Conservation (phyloP, 208 protist genomes). For the Plasmodiophora brassicae region DNA sequence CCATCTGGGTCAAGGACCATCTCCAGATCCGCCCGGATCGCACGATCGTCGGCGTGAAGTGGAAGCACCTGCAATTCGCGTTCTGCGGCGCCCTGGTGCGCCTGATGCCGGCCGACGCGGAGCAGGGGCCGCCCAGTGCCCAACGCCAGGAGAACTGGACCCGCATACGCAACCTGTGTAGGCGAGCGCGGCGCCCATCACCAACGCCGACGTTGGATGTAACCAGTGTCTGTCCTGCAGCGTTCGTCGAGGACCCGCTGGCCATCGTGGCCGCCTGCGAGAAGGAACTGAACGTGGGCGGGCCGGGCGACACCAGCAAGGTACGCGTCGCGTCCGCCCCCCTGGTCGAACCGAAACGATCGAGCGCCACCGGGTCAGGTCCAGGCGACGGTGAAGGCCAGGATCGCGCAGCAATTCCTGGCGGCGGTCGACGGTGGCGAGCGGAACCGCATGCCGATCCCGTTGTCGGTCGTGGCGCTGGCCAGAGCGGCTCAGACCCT, state of each 20-base stretch:
- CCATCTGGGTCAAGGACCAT: background rate
- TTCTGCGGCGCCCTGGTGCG: background rate
- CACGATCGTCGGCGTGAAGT: background rate
- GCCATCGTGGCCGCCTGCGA: background rate
- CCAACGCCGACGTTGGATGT: too few relatives aligned
- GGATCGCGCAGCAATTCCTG: background rate
- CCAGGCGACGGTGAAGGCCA: background rate
- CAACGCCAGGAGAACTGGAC: background rate
- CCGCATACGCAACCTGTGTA: background rate
- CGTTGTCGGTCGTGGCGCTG: background rate
- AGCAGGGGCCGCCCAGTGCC: background rate
- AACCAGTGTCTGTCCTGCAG: background rate
- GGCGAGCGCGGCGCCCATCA: too few relatives aligned
- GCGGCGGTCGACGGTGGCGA: background rate
- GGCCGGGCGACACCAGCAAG: too few relatives aligned
- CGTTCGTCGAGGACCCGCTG: background rate
- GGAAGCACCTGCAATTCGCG: slow-evolving; percentile 2
- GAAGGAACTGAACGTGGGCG: too few relatives aligned
- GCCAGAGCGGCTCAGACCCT: too few relatives aligned
- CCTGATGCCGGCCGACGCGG: background rate
- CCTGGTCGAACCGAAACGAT: background rate
- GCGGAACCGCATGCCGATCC: background rate
- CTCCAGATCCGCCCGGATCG: background rate
- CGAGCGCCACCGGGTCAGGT: background rate
- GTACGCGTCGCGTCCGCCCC: too few relatives aligned